These are phyloP conservation scores for Pythium rishiriense DNA, from an alignment of 352 stramenopile species.

Conservation along the genomic window DNA sequence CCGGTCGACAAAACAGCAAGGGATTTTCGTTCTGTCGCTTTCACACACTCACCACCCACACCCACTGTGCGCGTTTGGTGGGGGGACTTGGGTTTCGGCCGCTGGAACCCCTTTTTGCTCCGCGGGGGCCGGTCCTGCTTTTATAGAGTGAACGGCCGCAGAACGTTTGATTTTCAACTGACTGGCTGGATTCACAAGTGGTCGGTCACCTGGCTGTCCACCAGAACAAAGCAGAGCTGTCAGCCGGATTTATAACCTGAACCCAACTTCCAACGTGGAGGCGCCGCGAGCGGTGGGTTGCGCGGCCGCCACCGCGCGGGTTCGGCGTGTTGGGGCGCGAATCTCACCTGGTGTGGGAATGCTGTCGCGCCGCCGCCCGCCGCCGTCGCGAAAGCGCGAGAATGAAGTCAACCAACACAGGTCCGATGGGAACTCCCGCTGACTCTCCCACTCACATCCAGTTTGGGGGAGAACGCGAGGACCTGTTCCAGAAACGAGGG, in stretches of 20 bases:
- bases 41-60: neutral
- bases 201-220: conserved; percentile 1
- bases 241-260: neutral
- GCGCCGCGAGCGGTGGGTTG: no score
- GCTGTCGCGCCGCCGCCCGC: neutral
- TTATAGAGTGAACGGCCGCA: neutral
- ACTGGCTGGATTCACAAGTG: conserved; percentile 12
- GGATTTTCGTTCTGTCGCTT: conserved; percentile 10
- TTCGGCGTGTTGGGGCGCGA: neutral
- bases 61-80: neutral
- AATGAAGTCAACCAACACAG: neutral
- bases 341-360: neutral
- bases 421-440: neutral
- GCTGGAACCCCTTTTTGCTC: conserved; percentile 8
- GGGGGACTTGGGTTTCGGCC: conserved; percentile 1
- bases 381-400: conserved; percentile 12
- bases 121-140: conserved; percentile 8
- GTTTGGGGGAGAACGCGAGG: neutral
- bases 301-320: no score
- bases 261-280: neutral
- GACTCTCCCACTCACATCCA: conserved; percentile 8
- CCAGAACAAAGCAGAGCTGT: neutral
- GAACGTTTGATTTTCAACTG: neutral
- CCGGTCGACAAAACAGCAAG: conserved; percentile 3
- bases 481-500: conserved; percentile 4